Base-by-base conservation (phyloP, 306 rosid species). In the Cucurbita pepo region DNA sequence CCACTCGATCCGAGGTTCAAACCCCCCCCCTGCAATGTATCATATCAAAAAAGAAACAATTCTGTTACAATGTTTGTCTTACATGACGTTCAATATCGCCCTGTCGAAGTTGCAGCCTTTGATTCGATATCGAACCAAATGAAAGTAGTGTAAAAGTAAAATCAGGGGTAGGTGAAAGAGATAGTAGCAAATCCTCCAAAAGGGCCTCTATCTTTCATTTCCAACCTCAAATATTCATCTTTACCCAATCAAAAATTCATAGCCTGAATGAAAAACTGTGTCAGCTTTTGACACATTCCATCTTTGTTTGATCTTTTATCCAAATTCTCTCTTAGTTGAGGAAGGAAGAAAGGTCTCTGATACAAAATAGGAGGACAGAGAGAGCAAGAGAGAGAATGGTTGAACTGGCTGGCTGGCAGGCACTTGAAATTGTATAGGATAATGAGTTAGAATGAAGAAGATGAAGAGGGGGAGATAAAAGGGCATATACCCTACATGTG, bases 401-500 rank as follows among this genome's bases (percentile, higher is more conserved):
- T 21, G 71, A 14, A 43, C 2, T 30, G 58, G 73, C 2, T 30
- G 58, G 73, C 74, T 30, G 59, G 74, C 74, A 69, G 41, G 59
- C 59, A 69, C 57, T 50, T 22, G 22, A 22, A 47, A 48, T 69
- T 25, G 55, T 45, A 69, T 47, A 67, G 55, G 21, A 10, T 6
- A 84, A 82, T 41, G 76, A 75, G 75, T 37, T 79, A 36, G 7
- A 37, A n/a, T 43, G 19, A 61, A 76, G 51, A 69, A 82, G 79
- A 59, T 73, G 1, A 50, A 19, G 0, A 56, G 19, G 56, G 43
- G 21, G 14, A 64, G 56, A 45, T 36, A 66, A 45, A 19, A 67
- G 69, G 62, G 77, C 76, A 87, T 47, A 81, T 75, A 79, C 92
- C 90, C 88, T 82, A 81, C 97, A 91, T 85, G 92, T 88, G 97